Conservation (phyloP, 768 basidiomycete species). For the Tulasnella sp. region DNA sequence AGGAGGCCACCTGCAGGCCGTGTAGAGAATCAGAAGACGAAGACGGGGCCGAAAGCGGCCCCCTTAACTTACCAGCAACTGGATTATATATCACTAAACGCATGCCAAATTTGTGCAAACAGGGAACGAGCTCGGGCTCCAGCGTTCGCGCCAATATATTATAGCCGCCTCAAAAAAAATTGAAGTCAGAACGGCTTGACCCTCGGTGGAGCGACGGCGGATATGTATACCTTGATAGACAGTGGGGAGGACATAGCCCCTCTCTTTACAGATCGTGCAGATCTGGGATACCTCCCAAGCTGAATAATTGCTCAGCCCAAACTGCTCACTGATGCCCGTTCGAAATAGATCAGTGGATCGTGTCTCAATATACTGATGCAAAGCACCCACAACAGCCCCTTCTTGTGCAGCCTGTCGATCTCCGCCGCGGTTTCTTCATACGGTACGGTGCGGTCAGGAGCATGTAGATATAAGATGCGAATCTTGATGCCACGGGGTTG, state of each 20-base stretch:
- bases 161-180: background rate
- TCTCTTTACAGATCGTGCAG: constrained; percentile 32
- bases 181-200: too few species aligned
- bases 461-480: constrained; percentile 39
- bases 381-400: constrained; percentile 36
- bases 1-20: constrained; percentile 40
- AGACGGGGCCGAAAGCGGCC: background rate
- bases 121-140: constrained; percentile 17
- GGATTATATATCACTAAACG: constrained; percentile 16
- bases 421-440: constrained; percentile 39
- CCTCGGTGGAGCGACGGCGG: too few species aligned
- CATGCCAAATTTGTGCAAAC: constrained; percentile 17
- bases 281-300: constrained; percentile 35
- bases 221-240: constrained; percentile 32
- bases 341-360: too few species aligned
- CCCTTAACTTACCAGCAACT: constrained; percentile 3
- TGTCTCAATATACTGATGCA: background rate
- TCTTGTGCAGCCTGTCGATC: constrained; percentile 40
- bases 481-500: constrained; percentile 12
- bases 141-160: constrained; percentile 9
- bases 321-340: constrained; percentile 24
- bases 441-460: constrained; percentile 33
- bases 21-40: too few species aligned
- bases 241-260: constrained; percentile 40
- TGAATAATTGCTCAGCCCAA: constrained; percentile 38